A percentile compares a stretch with the other conserved stretches of the same genome.
Evolutionary conservation across 345 rosid species (phyloP).

Genomic region (Kernera saxatilis): DNA sequence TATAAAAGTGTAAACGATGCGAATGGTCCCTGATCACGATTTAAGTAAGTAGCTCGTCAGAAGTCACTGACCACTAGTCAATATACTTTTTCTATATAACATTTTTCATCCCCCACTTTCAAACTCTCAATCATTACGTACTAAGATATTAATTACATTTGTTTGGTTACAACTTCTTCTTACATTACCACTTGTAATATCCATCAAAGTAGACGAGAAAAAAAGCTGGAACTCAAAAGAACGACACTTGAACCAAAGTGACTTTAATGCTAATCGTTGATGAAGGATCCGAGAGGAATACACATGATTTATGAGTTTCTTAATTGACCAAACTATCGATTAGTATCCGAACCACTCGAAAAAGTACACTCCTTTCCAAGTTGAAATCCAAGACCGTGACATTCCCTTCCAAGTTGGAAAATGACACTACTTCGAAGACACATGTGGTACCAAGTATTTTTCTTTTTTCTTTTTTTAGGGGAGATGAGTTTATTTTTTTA

Average conservation of each 20-base stretch:
- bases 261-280: too few species aligned
- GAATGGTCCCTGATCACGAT: slow-evolving; percentile 18
- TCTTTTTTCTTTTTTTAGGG: too few species aligned
- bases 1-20: background rate
- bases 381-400: background rate
- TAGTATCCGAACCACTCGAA: background rate
- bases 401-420: slow-evolving; percentile 11
- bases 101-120: background rate
- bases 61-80: slow-evolving; percentile 5
- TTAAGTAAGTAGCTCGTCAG: slow-evolving; percentile 9
- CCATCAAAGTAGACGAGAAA: too few species aligned
- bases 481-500: too few species aligned
- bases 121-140: background rate
- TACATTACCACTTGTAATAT: too few species aligned
- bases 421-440: slow-evolving; percentile 1
- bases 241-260: too few species aligned
- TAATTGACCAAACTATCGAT: background rate
- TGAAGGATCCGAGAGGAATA: too few species aligned
- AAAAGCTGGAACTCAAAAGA: too few species aligned
- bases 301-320: background rate
- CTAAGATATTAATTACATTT: too few species aligned
- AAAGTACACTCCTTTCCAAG: too few species aligned
- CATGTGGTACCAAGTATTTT: background rate
- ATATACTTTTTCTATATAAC: slow-evolving; percentile 5
- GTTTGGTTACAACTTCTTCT: too few species aligned